Evolutionary conservation across 306 rosid genomes (phyloP).

Genomic region (Lupinus albus): DNA sequence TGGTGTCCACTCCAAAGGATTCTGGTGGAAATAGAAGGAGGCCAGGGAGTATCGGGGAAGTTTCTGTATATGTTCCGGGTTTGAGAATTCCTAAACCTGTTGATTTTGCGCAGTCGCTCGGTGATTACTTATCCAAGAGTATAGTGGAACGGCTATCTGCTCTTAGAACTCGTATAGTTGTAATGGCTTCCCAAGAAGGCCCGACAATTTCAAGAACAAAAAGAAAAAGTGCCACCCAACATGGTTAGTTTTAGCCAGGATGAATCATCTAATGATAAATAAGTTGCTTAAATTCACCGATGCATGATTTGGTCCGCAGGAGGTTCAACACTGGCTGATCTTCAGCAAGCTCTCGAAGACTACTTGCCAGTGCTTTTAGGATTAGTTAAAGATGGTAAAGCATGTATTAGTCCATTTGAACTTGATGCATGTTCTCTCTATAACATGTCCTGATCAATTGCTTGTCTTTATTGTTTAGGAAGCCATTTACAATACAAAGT

Average conservation of each 20-base stretch:
- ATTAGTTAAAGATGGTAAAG: slow-evolving; percentile 83
- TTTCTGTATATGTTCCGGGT: slow-evolving; percentile 93
- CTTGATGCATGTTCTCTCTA: slow-evolving; percentile 33
- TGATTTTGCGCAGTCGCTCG: slow-evolving; percentile 77
- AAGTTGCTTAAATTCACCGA: slow-evolving; percentile 39
- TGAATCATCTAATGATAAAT: slow-evolving; percentile 31
- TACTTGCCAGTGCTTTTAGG: slow-evolving; percentile 96
- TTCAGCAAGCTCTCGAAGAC: slow-evolving; percentile 90
- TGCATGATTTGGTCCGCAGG: slow-evolving; percentile 60
- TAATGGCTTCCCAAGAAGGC: slow-evolving; percentile 94
- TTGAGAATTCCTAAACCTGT: slow-evolving; percentile 89
- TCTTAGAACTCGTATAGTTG: slow-evolving; percentile 89
- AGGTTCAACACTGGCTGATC: slow-evolving; percentile 92
- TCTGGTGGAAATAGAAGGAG: slow-evolving; percentile 82
- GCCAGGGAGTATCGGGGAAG: slow-evolving; percentile 91
- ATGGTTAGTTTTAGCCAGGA: slow-evolving; percentile 63
- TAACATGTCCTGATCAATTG: slow-evolving; percentile 34
- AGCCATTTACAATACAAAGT: slow-evolving; percentile 88
- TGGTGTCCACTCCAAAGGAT: slow-evolving; percentile 77
- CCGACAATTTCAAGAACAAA: slow-evolving; percentile 89
- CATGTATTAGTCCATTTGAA: slow-evolving; percentile 22
- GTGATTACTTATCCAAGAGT: slow-evolving; percentile 78
- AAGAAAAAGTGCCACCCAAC: slow-evolving; percentile 84
- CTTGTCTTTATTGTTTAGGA: slow-evolving; percentile 60
- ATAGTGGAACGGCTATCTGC: slow-evolving; percentile 85